These are phyloP conservation scores for Raphanus raphanistrum DNA, from an alignment of 345 rosid species.

Conservation along the genomic window DNA sequence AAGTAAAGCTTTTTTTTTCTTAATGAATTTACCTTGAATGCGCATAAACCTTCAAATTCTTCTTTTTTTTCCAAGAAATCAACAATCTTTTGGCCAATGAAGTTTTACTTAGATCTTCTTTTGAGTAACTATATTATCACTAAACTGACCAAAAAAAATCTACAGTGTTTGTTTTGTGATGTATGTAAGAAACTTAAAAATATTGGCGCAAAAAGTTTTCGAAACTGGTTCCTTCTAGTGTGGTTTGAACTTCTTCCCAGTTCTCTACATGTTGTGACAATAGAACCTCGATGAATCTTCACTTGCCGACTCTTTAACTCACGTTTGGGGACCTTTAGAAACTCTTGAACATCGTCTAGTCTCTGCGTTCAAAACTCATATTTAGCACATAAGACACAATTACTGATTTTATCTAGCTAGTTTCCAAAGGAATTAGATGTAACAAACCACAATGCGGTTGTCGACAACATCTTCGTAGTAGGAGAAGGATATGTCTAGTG, in stretches of 20 bases:
- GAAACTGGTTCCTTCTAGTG: slow-evolving; percentile 64
- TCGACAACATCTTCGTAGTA: slow-evolving; percentile 91
- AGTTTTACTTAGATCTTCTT: neutral
- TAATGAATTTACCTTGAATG: neutral
- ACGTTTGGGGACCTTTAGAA: slow-evolving; percentile 77
- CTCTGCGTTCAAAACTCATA: slow-evolving; percentile 47
- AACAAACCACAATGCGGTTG: slow-evolving; percentile 62
- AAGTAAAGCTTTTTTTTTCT: neutral
- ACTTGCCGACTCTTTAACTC: slow-evolving; percentile 84
- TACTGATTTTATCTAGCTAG: neutral
- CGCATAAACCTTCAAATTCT: neutral
- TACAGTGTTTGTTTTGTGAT: slow-evolving; percentile 24
- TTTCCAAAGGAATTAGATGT: neutral
- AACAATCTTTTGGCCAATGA: neutral
- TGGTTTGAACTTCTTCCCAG: slow-evolving; percentile 68
- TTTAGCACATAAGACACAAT: neutral
- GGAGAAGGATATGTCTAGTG: slow-evolving; percentile 69
- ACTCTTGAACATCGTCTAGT: slow-evolving; percentile 69
- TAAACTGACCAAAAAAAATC: slow-evolving; percentile 26
- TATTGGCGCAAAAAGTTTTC: slow-evolving; percentile 58
- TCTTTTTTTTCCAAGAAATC: neutral
- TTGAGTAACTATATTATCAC: neutral
- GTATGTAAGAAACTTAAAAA: neutral
- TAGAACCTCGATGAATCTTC: slow-evolving; percentile 84
- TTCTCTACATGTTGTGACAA: slow-evolving; percentile 66